Base-by-base conservation (phyloP, 331 rosid genomes). In the Quercus tomentella region DNA sequence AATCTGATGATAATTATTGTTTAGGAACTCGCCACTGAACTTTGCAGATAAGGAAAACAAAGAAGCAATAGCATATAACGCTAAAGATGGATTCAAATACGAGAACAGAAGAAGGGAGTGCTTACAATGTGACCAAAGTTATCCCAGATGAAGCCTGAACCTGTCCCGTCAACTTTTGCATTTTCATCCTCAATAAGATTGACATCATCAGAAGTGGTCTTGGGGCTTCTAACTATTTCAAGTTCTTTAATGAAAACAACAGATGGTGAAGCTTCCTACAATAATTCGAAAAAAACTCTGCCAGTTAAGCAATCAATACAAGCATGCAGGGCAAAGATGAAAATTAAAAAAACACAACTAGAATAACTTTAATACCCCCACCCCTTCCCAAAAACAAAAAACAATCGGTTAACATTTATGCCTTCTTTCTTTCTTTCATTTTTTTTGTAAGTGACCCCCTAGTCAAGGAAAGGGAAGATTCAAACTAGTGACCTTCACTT, bases 111-210 rank as follows among this genome's bases (percentile, higher is more conserved):
- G n/a, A n/a, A 66, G 56, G 41, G 30, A 82, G 11, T 7, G 55
- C 97, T 84, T 89, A 94, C 98, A 70, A 94, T 89, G 86, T 94
- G 97, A 70, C 98, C 98, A 90, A 88, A 92, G 82, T 88, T 87
- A 83, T 94, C 98, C 98, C 98, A 94, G 54, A 94, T 79, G 86
- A 94, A 94, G 82, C 98, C 98, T 1, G 97, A 94, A 79, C 98
- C 98, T 67, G 96, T 91, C 77, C 98, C 98, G 91, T 94, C 94
- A 45, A 94, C 88, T 89, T 87, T 91, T 31, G 86, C 84, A 82
- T 80, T 84, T 72, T 78, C 90, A 72, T 89, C 92, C 82, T 89
- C 94, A 17, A 77, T 77, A 22, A 84, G 82, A 52, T 78, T 35
- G 56, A 58, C 80, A 54, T 86, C 84, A 10, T 75, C 72, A 56